Evolutionary conservation across 75 land plant species (phyloP).

Genomic region (Sequoiadendron giganteum): DNA sequence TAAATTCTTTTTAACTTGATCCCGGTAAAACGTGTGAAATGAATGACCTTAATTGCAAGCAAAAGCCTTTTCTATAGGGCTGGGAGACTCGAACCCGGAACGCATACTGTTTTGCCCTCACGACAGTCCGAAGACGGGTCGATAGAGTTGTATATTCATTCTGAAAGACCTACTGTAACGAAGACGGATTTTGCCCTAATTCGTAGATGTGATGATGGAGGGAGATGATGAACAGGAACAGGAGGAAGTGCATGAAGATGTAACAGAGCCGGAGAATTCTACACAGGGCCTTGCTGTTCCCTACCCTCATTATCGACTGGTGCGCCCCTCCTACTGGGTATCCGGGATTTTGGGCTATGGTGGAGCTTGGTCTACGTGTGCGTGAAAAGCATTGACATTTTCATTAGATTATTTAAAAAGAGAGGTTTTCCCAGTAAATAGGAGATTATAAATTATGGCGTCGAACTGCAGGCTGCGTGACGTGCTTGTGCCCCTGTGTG

Average conservation of each 20-base stretch:
- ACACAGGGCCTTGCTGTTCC: background rate
- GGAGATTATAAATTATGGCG: background rate
- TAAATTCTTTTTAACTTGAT: too few species aligned
- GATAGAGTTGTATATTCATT: too few species aligned
- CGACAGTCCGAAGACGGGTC: too few species aligned
- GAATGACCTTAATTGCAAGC: too few species aligned
- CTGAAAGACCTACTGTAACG: too few species aligned
- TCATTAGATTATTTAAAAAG: background rate
- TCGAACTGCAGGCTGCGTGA: slow-evolving; percentile 25
- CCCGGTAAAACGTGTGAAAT: too few species aligned
- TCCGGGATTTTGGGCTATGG: background rate
- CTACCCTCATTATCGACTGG: background rate
- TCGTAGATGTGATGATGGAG: background rate
- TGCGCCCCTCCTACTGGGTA: background rate
- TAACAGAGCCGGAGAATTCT: background rate
- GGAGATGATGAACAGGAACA: background rate
- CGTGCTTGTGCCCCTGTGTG: slow-evolving; percentile 58
- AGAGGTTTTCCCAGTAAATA: background rate
- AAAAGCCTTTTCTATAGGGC: too few species aligned
- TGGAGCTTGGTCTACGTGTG: background rate
- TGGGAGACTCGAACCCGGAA: too few species aligned
- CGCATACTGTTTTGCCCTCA: too few species aligned
- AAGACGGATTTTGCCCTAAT: too few species aligned
- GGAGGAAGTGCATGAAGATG: background rate
- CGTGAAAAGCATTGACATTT: background rate